Base-by-base conservation (phyloP, 2,329 filamentous ascomycete species). In the Beauveria sp. region DNA sequence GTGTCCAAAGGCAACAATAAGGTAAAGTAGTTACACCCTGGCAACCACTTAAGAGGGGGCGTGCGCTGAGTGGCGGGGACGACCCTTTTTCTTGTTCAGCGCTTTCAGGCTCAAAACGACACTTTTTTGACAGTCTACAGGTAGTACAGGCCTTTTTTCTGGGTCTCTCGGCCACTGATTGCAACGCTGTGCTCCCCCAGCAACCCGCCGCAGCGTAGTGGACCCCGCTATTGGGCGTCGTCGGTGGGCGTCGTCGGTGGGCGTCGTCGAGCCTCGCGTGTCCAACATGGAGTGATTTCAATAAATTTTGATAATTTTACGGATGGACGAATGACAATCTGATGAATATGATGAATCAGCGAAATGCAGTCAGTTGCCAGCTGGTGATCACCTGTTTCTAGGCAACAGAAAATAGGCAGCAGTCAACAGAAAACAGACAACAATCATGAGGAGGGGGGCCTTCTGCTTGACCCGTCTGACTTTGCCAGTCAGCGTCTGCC, bases 1-100 rank as follows among this genome's bases (percentile, higher is more conserved):
- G 34, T 10, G 1, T 37, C 12, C 34, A 37, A 37, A 6, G 34
- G 34, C 34, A 37, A 37, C 34, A 37, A 37, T 37, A 5, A 37
- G 34, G 34, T 37, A 37, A 51, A 51, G 16, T 3, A 34, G 28
- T 16, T 16, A 46, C 50, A 43, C 58, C 58, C 28, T 28, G 50
- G 50, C 58, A 53, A 55, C 58, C 50, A 46, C 24, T 28, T 37
- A 30, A 37, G 41, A 34, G 48, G 58, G 57, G 58, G 58, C 48
- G 58, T 60, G 58, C 16, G 18, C 16, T 18, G 30, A 52, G 56
- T 20, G 16, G 43, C 30, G 28, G 50, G 26, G 50, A 51, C 22
- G 5, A 20, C 48, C 26, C 48, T 46, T 46, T 46, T n/a, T n/a
- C 24, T 46, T 46, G 12, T n/a, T n/a, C 24, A 50, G 22, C 24